Evolutionary conservation across 2,329 filamentous ascomycete genomes (phyloP).

Genomic region (Emergomyces orientalis): DNA sequence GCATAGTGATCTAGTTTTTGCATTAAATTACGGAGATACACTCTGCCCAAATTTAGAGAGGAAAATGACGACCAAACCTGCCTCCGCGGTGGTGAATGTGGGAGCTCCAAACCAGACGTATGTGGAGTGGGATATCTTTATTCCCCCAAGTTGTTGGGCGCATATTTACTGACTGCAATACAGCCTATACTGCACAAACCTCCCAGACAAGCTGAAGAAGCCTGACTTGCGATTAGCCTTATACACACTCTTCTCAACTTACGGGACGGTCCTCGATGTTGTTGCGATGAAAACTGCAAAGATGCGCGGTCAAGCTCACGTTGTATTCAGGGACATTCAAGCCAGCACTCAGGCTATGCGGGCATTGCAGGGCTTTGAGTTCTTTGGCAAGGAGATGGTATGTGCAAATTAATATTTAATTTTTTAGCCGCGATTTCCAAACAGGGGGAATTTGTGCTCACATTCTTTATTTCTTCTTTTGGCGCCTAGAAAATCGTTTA

Average conservation of each 20-base stretch:
- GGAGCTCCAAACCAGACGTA: constrained; percentile 68
- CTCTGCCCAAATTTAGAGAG: neutral
- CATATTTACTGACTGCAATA: constrained; percentile 19
- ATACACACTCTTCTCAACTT: constrained; percentile 90
- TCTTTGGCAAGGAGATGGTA: constrained; percentile 80
- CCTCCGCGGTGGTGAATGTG: constrained; percentile 28
- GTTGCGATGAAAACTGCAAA: constrained; percentile 79
- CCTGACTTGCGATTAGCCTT: constrained; percentile 74
- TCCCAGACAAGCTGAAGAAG: constrained; percentile 86
- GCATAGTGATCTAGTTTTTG: neutral
- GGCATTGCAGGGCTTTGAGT: constrained; percentile 71
- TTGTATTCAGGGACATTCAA: constrained; percentile 82
- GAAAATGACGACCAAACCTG: constrained; percentile 32
- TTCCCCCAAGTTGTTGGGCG: constrained; percentile 9
- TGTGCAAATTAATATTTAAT: constrained; percentile 27
- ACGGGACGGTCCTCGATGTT: constrained; percentile 84
- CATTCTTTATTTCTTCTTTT: constrained; percentile 5
- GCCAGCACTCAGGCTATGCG: constrained; percentile 92
- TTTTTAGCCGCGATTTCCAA: neutral
- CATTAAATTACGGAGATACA: neutral
- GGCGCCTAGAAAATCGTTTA: constrained; percentile 70
- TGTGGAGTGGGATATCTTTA: constrained; percentile 27
- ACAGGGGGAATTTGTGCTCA: neutral
- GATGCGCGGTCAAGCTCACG: constrained; percentile 93
- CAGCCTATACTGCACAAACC: constrained; percentile 81